Evolutionary conservation across 192 early-diverging fungal genomes (phyloP), one percentile per base, ranked within the genome.

Genomic region (Umbelopsis sp.): DNA sequence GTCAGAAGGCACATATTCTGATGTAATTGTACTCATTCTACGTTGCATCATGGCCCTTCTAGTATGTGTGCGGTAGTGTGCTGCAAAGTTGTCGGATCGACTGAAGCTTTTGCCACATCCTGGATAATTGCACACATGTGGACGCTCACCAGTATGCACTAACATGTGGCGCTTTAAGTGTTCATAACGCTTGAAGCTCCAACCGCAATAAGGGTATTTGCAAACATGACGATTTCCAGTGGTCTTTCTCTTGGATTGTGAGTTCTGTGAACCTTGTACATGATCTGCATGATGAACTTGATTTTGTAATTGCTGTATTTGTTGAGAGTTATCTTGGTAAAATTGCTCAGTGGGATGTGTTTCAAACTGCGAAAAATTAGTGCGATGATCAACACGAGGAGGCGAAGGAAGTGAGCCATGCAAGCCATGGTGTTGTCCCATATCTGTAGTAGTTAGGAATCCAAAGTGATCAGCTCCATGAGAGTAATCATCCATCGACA

Each of bases 101-200:
- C 90, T 92, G 74, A 95, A 95, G 16, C 83, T 84, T 80, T 93
- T 93, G 73, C 89, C 90, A 74, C 93, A 95, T 66, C 87, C 89
- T 41, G 86, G 78, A 76, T 83, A 85, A 52, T 80, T 80, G 77
- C 91, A 93, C 41, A 82, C 74, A 76, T 91, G 87, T 32, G 91
- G 89, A 50, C 88, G 80, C 68, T 90, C 90, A 54, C 91, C 91
- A 51, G 92, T 89, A 71, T 93, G 92, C 1, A 89, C 90, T 54
- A 91, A 81, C 84, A 89, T 86, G 70, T 93, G 93, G 41, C 92
- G 86, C 49, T 91, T 93, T 22, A 95, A 81, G 70, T 95, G 93
- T 74, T 93, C 91, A 44, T 90, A 92, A 31, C 91, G 82, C 79
- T 93, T 93, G 76, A 94, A 94, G 32, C 79, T 83, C 86, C 85